A percentile compares a stretch with the other conserved stretches of the same genome.
phyloP scores from a whole-genome alignment of 768 basidiomycete species.

The Asterophora lycoperdoides region DNA sequence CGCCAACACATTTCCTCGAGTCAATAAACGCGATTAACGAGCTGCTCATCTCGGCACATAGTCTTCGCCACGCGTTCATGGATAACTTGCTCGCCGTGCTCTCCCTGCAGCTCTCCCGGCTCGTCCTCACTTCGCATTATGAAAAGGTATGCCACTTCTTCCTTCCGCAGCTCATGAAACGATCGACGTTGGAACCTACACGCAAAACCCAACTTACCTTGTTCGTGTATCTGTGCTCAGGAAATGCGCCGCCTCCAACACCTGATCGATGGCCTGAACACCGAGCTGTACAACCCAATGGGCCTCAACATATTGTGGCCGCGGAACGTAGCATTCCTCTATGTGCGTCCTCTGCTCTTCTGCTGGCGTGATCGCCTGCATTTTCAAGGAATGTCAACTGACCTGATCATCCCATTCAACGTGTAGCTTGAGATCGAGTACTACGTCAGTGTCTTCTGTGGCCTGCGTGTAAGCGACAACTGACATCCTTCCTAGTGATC shows the following conservation, averaged over 20 bases:
- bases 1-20: constrained; percentile 85
- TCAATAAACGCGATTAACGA: constrained; percentile 91
- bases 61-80: constrained; percentile 61
- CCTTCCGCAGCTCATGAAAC: neutral
- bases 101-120: constrained; percentile 73
- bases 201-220: too few relatives aligned
- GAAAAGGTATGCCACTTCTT: constrained; percentile 53
- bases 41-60: constrained; percentile 81
- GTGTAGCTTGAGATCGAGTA: constrained; percentile 91
- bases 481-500: constrained; percentile 15
- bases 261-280: constrained; percentile 67
- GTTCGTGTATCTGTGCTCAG: constrained; percentile 34
- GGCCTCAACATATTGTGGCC: constrained; percentile 91
- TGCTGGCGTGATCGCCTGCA: constrained; percentile 3
- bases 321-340: constrained; percentile 79
- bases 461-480: neutral
- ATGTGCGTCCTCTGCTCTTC: constrained; percentile 53
- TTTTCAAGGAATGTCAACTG: too few relatives aligned
- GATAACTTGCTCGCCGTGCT: constrained; percentile 80
- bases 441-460: constrained; percentile 54
- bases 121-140: constrained; percentile 73
- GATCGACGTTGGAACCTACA: too few relatives aligned
- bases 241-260: constrained; percentile 68
- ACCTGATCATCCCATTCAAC: constrained; percentile 1
- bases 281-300: constrained; percentile 71